These are phyloP conservation scores for Botrytis elliptica DNA, from an alignment of 2,329 filamentous ascomycete species.

Conservation along the genomic window DNA sequence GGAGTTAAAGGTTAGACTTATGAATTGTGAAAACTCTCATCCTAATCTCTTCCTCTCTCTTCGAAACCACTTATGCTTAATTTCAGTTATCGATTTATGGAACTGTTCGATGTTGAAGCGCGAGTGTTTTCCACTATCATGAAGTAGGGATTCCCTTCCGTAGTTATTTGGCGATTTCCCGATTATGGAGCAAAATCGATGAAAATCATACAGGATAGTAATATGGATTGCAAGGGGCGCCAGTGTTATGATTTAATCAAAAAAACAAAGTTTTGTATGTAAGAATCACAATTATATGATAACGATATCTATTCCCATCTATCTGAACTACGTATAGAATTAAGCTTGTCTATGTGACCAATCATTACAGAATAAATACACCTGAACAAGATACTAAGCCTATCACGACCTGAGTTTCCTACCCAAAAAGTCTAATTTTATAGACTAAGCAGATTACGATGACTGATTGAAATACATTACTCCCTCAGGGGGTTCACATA, in stretches of 20 bases:
- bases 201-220: background rate
- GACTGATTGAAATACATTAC: background rate
- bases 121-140: too few relatives aligned
- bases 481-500: fast-evolving
- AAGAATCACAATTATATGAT: background rate
- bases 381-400: background rate
- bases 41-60: background rate
- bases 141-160: too few relatives aligned
- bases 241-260: background rate
- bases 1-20: background rate
- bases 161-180: background rate
- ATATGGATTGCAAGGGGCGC: background rate
- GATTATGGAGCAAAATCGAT: background rate
- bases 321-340: background rate
- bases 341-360: background rate
- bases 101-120: background rate
- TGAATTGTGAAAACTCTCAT: background rate
- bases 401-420: too few relatives aligned
- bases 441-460: background rate
- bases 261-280: background rate
- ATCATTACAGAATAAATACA: background rate
- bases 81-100: too few relatives aligned
- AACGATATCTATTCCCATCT: background rate
- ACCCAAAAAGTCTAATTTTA: background rate
- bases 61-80: background rate